Conservation (phyloP, 768 basidiomycete genomes). For the Panaeolus papilionaceus region DNA sequence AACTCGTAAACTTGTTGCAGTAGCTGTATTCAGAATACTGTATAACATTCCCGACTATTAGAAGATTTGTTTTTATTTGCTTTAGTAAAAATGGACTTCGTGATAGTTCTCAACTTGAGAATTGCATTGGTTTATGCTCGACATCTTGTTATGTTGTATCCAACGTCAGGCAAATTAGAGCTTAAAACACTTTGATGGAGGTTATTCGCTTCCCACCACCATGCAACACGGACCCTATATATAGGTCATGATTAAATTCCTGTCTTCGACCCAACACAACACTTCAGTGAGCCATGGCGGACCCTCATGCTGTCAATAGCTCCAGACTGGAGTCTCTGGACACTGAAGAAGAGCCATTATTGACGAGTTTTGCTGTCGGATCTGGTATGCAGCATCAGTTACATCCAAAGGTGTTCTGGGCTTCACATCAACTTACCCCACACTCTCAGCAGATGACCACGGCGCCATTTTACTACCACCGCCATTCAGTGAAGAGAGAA, state of each 20-base stretch:
- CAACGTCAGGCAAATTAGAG: background rate
- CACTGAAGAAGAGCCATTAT: background rate
- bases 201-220: conserved; percentile 1
- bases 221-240: background rate
- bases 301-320: conserved; percentile 16
- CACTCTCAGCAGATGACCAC: background rate
- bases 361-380: background rate
- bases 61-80: no score
- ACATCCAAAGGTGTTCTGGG: background rate
- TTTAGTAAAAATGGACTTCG: no score
- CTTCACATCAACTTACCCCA: background rate
- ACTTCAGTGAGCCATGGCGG: conserved; percentile 30
- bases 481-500: conserved; percentile 40
- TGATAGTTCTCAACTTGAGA: background rate
- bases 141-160: no score
- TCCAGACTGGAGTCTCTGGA: background rate
- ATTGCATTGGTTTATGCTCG: background rate
- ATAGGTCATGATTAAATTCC: conserved; percentile 3
- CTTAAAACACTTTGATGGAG: background rate
- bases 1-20: no score
- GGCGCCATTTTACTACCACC: conserved; percentile 10
- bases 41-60: no score
- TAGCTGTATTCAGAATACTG: no score
- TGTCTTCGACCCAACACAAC: background rate
- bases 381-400: background rate